Conservation (phyloP, 2,329 filamentous ascomycete species). For the Pseudogymnoascus sp. region DNA sequence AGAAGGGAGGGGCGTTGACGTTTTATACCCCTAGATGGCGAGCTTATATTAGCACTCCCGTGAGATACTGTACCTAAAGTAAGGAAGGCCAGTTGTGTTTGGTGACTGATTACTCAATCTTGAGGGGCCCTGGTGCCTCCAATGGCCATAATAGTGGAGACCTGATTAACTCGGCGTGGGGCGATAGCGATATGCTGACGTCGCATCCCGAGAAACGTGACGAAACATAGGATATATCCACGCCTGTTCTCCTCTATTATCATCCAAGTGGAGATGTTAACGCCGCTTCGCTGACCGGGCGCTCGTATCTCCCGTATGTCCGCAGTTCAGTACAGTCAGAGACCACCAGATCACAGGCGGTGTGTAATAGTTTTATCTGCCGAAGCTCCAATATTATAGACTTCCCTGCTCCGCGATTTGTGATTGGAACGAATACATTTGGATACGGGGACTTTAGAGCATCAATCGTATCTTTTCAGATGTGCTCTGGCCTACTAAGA, state of each 20-base stretch:
- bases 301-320: constrained; percentile 1
- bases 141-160: constrained; percentile 2
- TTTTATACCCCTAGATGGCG: constrained; percentile 1
- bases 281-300: not conserved
- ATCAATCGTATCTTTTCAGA: not conserved
- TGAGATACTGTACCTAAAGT: not conserved
- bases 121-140: not conserved
- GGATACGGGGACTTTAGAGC: not conserved
- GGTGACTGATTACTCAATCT: constrained; percentile 4
- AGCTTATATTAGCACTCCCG: not conserved
- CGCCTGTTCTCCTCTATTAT: not conserved
- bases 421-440: not conserved
- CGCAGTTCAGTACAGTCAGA: not conserved
- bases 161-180: not conserved
- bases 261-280: not conserved
- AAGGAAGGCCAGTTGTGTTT: not conserved
- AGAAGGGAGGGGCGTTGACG: not conserved
- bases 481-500: not conserved
- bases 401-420: not conserved
- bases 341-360: not conserved
- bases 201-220: not conserved
- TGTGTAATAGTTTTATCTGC: not conserved
- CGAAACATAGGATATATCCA: not conserved
- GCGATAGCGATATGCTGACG: not conserved
- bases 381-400: not conserved